phyloP scores from a whole-genome alignment of 2,329 filamentous ascomycete genomes.

The Dichotomopilus funicola region DNA sequence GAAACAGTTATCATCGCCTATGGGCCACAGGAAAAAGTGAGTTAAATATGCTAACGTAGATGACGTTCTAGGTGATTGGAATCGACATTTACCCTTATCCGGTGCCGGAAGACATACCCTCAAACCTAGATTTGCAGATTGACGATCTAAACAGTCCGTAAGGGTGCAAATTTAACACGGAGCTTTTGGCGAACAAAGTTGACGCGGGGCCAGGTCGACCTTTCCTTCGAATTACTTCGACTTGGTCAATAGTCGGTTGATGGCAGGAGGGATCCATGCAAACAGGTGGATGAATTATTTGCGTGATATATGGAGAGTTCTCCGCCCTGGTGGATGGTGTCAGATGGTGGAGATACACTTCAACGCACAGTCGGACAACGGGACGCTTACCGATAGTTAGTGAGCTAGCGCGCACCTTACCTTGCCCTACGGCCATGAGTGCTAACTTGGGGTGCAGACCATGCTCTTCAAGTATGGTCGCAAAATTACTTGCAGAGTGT shows the following conservation, averaged over 20 bases:
- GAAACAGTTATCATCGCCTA: too few relatives aligned
- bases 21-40: too few relatives aligned
- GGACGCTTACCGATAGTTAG: conserved; percentile 60
- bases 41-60: conserved; percentile 12
- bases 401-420: neutral
- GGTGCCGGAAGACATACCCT: conserved; percentile 56
- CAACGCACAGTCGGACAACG: conserved; percentile 80
- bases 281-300: conserved; percentile 71
- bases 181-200: neutral
- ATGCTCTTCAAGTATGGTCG: conserved; percentile 64
- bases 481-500: conserved; percentile 55
- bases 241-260: conserved; percentile 70
- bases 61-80: conserved; percentile 53
- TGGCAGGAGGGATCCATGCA: conserved; percentile 64
- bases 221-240: conserved; percentile 70
- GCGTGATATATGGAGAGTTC: conserved; percentile 63
- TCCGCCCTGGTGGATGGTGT: conserved; percentile 74
- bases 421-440: neutral
- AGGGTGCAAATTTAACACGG: conserved; percentile 19
- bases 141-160: conserved; percentile 64
- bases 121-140: conserved; percentile 64
- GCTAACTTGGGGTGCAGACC: conserved; percentile 35
- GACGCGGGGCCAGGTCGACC: conserved; percentile 45
- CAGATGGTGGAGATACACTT: conserved; percentile 86
- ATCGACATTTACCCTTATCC: conserved; percentile 67